A percentile compares a stretch with the other conserved stretches of the same genome.
These are phyloP conservation scores for Bisporella sp. DNA, from an alignment of 2,329 filamentous ascomycete genomes.

Conservation along the genomic window DNA sequence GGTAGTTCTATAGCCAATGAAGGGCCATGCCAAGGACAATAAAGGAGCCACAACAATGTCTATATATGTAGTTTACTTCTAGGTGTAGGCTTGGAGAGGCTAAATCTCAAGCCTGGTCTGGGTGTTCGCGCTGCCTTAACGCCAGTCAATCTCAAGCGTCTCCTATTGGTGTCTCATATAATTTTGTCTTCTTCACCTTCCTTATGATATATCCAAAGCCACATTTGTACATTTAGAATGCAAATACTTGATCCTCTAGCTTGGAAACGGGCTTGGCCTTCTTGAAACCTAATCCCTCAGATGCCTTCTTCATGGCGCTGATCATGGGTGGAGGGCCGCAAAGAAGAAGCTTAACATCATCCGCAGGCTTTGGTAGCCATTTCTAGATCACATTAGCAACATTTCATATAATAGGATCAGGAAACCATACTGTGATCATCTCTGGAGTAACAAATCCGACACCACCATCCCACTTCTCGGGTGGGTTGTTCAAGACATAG, in stretches of 20 bases:
- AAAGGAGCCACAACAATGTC: too few relatives aligned
- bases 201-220: too few relatives aligned
- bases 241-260: constrained; percentile 96
- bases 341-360: constrained; percentile 87
- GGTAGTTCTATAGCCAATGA: too few relatives aligned
- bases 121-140: too few relatives aligned
- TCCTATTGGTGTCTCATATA: too few relatives aligned
- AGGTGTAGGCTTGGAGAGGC: too few relatives aligned
- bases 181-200: too few relatives aligned
- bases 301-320: constrained; percentile 92
- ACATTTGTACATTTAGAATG: constrained; percentile 54
- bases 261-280: constrained; percentile 96
- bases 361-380: constrained; percentile 73
- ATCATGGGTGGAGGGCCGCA: constrained; percentile 98
- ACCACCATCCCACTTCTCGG: constrained; percentile 83
- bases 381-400: constrained; percentile 39
- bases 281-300: constrained; percentile 80
- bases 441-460: constrained; percentile 93
- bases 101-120: too few relatives aligned
- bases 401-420: neutral
- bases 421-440: constrained; percentile 72
- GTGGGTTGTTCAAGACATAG: constrained; percentile 95
- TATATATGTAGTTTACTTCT: too few relatives aligned
- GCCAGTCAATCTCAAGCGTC: too few relatives aligned
- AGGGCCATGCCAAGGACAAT: too few relatives aligned